These are phyloP conservation scores for Magnusiomyces sp. DNA, from an alignment of 1,139 yeast genomes.

Conservation along the genomic window DNA sequence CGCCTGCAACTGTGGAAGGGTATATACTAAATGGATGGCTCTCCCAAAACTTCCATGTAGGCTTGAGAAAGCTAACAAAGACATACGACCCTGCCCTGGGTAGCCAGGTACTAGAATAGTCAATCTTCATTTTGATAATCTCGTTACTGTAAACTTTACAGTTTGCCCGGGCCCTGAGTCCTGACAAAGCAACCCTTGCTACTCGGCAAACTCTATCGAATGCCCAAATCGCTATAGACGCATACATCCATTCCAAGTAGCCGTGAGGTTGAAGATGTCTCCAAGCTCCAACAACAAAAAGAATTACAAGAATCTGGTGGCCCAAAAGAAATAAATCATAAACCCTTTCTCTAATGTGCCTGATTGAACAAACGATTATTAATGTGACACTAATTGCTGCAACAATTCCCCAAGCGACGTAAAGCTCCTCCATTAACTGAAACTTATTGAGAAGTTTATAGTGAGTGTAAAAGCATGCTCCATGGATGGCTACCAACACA, in stretches of 20 bases:
- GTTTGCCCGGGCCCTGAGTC: conserved; percentile 35
- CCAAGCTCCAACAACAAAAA: conserved; percentile 53
- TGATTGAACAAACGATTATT: conserved; percentile 41
- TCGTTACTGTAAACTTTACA: conserved; percentile 23
- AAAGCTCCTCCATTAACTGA: conserved; percentile 1
- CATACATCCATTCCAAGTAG: conserved; percentile 36
- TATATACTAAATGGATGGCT: conserved; percentile 60
- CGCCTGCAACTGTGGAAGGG: conserved; percentile 17
- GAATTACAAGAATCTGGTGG: conserved; percentile 52
- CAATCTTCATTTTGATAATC: conserved; percentile 24
- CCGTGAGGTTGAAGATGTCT: conserved; percentile 34
- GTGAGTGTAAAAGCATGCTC: conserved; percentile 22
- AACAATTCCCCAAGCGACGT: conserved; percentile 38
- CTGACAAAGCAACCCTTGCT: conserved; percentile 32
- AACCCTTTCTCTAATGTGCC: conserved; percentile 42
- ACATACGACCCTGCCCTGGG: conserved; percentile 51
- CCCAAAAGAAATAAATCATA: conserved; percentile 57
- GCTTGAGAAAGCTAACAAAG: conserved; percentile 44
- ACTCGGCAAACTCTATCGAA: conserved; percentile 34
- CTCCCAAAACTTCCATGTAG: conserved; percentile 33
- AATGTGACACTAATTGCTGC: conserved; percentile 37
- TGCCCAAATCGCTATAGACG: conserved; percentile 34
- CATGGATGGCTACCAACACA: conserved; percentile 38
- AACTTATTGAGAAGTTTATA: conserved; percentile 8
- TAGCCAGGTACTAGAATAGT: conserved; percentile 32